These are phyloP conservation scores for Bretschneidera sinensis DNA, from an alignment of 345 rosid genomes.

Conservation along the genomic window DNA sequence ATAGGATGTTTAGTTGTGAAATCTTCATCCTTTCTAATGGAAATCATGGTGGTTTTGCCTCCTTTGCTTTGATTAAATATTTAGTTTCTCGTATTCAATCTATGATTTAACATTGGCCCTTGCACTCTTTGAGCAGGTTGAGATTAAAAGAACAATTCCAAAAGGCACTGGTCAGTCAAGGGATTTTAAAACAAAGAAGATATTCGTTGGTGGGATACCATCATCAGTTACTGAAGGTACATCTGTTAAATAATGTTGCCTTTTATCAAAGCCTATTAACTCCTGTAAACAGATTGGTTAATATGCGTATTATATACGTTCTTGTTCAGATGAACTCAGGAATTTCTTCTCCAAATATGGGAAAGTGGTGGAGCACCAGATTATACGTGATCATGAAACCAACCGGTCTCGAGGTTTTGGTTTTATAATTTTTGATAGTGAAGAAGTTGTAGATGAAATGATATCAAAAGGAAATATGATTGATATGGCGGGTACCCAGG, in stretches of 20 bases:
- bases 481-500: constrained; percentile 93
- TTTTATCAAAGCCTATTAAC: not conserved
- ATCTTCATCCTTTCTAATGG: too few relatives aligned
- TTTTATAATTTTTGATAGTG: constrained; percentile 81
- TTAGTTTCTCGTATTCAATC: too few relatives aligned
- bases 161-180: constrained; percentile 67
- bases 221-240: constrained; percentile 69
- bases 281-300: not conserved
- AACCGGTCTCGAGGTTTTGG: constrained; percentile 92
- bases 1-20: not conserved
- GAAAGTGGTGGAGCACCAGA: constrained; percentile 73
- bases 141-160: constrained; percentile 91
- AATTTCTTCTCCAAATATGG: constrained; percentile 79
- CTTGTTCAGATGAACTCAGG: constrained; percentile 67
- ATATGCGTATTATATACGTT: constrained; percentile 6
- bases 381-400: constrained; percentile 86
- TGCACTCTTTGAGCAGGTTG: constrained; percentile 48
- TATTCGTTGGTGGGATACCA: constrained; percentile 93
- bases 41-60: not conserved
- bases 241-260: not conserved
- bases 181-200: constrained; percentile 84
- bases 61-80: too few relatives aligned
- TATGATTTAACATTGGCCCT: not conserved
- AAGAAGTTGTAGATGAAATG: constrained; percentile 75
- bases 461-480: constrained; percentile 86